A percentile compares a stretch with the other conserved stretches of the same genome.
Conservation (phyloP, 768 basidiomycete genomes). For the Termitomyces sp. region DNA sequence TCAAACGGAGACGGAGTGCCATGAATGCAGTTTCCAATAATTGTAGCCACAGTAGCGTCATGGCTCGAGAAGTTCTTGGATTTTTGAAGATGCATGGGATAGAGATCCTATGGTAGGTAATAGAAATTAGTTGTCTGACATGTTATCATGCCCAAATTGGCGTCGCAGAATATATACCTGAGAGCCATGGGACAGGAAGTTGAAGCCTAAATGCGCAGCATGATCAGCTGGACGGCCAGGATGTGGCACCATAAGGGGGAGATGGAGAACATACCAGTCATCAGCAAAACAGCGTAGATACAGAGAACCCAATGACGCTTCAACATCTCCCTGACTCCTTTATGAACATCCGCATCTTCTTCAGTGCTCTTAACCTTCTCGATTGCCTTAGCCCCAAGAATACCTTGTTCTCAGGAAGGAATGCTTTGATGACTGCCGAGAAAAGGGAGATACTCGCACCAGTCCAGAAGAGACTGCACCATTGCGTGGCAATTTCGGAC, state of each 20-base stretch:
- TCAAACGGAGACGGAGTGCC: not conserved
- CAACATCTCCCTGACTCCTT: conserved; percentile 71
- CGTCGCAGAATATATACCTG: conserved; percentile 29
- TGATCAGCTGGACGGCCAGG: not conserved
- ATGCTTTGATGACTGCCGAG: conserved; percentile 58
- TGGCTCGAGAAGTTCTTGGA: conserved; percentile 48
- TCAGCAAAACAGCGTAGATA: conserved; percentile 61
- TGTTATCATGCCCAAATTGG: too few species aligned
- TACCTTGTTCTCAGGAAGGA: conserved; percentile 72
- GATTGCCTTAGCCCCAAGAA: conserved; percentile 63
- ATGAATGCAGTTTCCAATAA: conserved; percentile 52
- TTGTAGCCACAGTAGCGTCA: conserved; percentile 56
- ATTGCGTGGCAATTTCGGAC: conserved; percentile 36
- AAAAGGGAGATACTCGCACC: conserved; percentile 64
- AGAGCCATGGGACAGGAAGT: conserved; percentile 52
- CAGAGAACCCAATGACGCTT: conserved; percentile 78
- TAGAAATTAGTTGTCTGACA: not conserved
- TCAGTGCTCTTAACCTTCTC: conserved; percentile 52
- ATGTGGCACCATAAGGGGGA: not conserved
- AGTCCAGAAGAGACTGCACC: conserved; percentile 86
- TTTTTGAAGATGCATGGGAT: conserved; percentile 56
- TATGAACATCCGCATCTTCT: conserved; percentile 70
- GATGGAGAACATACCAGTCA: conserved; percentile 12
- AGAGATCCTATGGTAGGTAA: conserved; percentile 37
- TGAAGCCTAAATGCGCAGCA: conserved; percentile 32